Conservation (phyloP, 225 moss, liverwort and hornwort species). For the Antitrichia curtipendula region DNA sequence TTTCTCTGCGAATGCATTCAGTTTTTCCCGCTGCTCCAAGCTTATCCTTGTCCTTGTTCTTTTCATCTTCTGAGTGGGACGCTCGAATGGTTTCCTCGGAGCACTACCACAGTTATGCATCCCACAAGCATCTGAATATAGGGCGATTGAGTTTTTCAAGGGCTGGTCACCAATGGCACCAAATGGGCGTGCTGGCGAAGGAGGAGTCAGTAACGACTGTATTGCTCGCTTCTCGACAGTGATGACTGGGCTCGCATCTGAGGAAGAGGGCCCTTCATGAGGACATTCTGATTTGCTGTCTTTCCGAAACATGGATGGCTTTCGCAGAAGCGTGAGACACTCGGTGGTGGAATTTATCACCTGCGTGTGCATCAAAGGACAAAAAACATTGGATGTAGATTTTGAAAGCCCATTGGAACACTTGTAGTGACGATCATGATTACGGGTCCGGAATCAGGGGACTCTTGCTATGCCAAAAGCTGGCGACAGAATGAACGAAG, state of each 20-base stretch:
- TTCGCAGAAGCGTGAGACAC: slow-evolving; percentile 17
- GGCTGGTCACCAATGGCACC: neutral
- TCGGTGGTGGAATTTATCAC: slow-evolving; percentile 34
- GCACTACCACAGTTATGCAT: neutral
- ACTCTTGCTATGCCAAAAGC: neutral
- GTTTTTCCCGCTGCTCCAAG: slow-evolving; percentile 38
- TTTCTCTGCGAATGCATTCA: slow-evolving; percentile 45
- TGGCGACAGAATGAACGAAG: neutral
- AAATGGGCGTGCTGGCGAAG: slow-evolving; percentile 4
- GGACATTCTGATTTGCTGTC: neutral
- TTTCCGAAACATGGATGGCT: slow-evolving; percentile 15
- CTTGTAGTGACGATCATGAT: neutral
- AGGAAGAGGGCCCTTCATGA: slow-evolving; percentile 30
- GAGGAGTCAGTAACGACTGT: slow-evolving; percentile 3
- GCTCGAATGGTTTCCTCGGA: slow-evolving; percentile 22
- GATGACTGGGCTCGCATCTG: slow-evolving; percentile 36
- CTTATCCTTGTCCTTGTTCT: slow-evolving; percentile 40
- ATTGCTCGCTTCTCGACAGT: slow-evolving; percentile 27
- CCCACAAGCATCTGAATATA: slow-evolving; percentile 10
- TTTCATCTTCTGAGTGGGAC: slow-evolving; percentile 17
- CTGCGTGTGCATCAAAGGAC: neutral
- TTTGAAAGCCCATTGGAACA: neutral
- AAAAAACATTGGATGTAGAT: neutral
- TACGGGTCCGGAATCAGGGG: neutral
- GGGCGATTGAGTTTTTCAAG: neutral